Evolutionary conservation across 768 basidiomycete genomes (phyloP).

Genomic region (Hortiboletus flavorubellus): DNA sequence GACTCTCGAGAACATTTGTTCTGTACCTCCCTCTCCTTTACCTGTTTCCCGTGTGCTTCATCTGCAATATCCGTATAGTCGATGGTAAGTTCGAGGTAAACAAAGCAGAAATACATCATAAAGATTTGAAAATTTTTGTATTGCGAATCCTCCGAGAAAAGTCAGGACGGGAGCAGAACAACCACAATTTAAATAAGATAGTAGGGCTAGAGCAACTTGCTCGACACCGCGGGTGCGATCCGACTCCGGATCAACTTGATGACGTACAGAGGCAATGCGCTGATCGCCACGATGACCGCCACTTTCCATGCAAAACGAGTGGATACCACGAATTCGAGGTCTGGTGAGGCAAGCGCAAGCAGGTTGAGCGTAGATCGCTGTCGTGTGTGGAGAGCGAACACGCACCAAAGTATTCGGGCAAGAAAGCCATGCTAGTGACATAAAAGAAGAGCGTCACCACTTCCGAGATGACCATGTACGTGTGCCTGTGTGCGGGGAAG

Average conservation of each 20-base stretch:
- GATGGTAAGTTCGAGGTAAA: slow-evolving; percentile 24
- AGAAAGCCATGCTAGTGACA: slow-evolving; percentile 84
- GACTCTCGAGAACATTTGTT: slow-evolving; percentile 16
- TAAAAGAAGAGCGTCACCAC: slow-evolving; percentile 87
- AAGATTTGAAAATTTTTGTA: slow-evolving; percentile 32
- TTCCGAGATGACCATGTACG: slow-evolving; percentile 93
- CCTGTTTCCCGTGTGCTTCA: slow-evolving; percentile 21
- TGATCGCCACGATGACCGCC: slow-evolving; percentile 90
- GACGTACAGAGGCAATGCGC: slow-evolving; percentile 86
- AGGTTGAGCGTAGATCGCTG: neutral
- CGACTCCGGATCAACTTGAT: slow-evolving; percentile 84
- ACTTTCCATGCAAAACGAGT: slow-evolving; percentile 91
- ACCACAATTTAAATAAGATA: neutral
- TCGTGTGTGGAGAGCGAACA: slow-evolving; percentile 22
- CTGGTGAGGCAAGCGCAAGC: slow-evolving; percentile 38
- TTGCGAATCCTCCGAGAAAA: neutral
- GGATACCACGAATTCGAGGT: slow-evolving; percentile 90
- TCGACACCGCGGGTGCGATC: slow-evolving; percentile 89
- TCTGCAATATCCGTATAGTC: slow-evolving; percentile 21
- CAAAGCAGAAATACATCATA: slow-evolving; percentile 36
- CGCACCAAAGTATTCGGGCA: slow-evolving; percentile 98
- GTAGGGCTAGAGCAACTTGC: slow-evolving; percentile 68
- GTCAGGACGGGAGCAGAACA: neutral
- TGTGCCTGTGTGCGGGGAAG: slow-evolving; percentile 59
- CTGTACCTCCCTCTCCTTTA: neutral